Evolutionary conservation across 192 early-diverging fungal species (phyloP).

Genomic region (Gryganskiella cystojenkinii): DNA sequence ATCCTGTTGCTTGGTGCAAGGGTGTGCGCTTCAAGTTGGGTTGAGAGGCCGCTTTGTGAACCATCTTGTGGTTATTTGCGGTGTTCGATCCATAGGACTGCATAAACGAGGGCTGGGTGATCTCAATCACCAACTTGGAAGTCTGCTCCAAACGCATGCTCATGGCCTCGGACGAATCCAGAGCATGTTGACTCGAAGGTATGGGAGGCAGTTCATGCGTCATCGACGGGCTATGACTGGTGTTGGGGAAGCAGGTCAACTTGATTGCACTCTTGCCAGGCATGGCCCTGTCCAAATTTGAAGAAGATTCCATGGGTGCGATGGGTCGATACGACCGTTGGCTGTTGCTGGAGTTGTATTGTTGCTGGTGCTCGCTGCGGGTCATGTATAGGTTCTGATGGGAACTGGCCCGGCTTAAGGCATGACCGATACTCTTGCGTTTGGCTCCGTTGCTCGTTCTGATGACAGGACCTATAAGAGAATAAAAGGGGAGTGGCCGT

Average conservation of each 20-base stretch:
- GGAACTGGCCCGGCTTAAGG: too few species aligned
- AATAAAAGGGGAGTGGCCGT: too few species aligned
- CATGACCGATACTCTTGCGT: too few species aligned
- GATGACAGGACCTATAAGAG: too few species aligned
- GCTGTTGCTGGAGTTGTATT: background rate
- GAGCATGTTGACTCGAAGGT: background rate
- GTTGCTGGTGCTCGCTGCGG: background rate
- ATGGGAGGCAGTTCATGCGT: background rate
- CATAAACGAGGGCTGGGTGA: constrained; percentile 20
- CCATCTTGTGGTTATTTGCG: constrained; percentile 1
- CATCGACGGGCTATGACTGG: background rate
- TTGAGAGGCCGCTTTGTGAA: background rate
- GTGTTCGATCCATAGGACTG: constrained; percentile 15
- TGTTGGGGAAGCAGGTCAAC: constrained; percentile 35
- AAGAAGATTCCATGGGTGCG: background rate
- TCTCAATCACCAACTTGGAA: constrained; percentile 48
- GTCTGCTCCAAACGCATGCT: constrained; percentile 21
- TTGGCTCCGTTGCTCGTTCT: too few species aligned
- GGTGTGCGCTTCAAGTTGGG: background rate
- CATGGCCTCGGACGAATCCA: constrained; percentile 21
- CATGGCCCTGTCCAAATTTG: constrained; percentile 1
- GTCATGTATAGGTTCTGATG: too few species aligned
- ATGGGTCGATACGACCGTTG: constrained; percentile 5
- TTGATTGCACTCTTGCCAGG: constrained; percentile 25
- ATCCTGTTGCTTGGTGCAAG: background rate